phyloP scores from a whole-genome alignment of 495 filamentous ascomycete genomes.

The Trichoderma asperelloides region DNA sequence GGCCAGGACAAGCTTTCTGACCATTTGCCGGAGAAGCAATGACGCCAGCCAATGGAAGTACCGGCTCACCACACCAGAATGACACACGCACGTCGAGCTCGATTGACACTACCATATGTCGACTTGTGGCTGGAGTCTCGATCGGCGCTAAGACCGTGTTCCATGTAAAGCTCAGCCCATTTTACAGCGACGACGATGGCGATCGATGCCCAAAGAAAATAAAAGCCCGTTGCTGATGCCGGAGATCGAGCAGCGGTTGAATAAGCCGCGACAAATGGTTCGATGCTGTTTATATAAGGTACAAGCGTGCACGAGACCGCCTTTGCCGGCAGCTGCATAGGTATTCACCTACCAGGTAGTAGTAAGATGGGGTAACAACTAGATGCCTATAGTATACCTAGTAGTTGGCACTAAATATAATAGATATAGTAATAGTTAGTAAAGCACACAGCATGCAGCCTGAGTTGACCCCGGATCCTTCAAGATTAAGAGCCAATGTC shows the following conservation, averaged over 20 bases:
- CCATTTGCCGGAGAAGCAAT: not conserved
- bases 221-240: not conserved
- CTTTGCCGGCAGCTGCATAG: not conserved
- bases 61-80: not conserved
- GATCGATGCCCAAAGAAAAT: not conserved
- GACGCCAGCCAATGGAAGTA: not conserved
- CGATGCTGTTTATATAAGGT: not conserved
- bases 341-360: too few species aligned
- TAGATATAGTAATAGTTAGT: too few species aligned
- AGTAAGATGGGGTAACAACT: too few species aligned
- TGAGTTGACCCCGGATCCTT: too few species aligned
- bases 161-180: not conserved
- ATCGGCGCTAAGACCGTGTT: not conserved
- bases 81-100: not conserved
- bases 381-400: too few species aligned
- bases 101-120: not conserved
- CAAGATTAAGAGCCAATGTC: too few species aligned
- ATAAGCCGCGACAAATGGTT: not conserved
- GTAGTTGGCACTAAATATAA: too few species aligned
- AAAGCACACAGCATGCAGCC: too few species aligned
- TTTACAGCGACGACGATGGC: not conserved
- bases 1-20: conserved; percentile 4
- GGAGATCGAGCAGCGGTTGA: not conserved
- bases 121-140: conserved; percentile 3
- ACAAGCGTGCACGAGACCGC: not conserved